Evolutionary conservation across 2,329 filamentous ascomycete genomes (phyloP).

Genomic region (Elsinoe ampelina): DNA sequence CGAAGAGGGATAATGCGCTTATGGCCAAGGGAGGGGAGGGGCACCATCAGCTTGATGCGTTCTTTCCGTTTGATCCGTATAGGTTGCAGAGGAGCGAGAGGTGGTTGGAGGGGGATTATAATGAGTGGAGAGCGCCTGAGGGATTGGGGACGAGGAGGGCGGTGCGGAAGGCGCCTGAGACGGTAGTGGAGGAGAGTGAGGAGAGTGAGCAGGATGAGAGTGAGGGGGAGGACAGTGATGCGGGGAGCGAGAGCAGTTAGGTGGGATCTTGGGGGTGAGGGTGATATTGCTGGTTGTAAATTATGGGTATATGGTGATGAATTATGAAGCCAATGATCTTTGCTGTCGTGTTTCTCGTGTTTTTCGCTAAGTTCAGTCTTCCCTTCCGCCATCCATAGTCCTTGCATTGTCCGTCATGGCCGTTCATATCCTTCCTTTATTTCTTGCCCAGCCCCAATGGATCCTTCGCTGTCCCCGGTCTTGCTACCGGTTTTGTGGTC

Average conservation of each 20-base stretch:
- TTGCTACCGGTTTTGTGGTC: conserved; percentile 15
- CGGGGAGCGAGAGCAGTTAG: conserved; percentile 17
- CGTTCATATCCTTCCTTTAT: background rate
- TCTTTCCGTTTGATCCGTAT: conserved; percentile 97
- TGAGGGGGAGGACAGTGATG: conserved; percentile 20
- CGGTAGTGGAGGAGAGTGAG: conserved; percentile 29
- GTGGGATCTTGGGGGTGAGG: background rate
- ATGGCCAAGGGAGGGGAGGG: conserved; percentile 57
- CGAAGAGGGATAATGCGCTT: conserved; percentile 47
- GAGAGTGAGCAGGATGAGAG: conserved; percentile 32
- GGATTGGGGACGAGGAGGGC: conserved; percentile 40
- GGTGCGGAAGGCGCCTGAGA: conserved; percentile 36
- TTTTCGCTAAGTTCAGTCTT: background rate
- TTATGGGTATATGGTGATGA: conserved; percentile 2
- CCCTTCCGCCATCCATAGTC: background rate
- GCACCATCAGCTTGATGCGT: conserved; percentile 79
- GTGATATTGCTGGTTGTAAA: background rate
- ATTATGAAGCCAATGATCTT: conserved; percentile 1
- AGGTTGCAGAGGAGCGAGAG: conserved; percentile 75
- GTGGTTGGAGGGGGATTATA: conserved; percentile 80
- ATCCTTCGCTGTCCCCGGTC: conserved; percentile 32
- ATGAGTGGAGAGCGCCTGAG: conserved; percentile 53
- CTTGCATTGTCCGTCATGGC: background rate
- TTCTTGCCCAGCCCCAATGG: conserved; percentile 32
- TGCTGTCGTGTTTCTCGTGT: background rate